phyloP scores from a whole-genome alignment of 352 stramenopile genomes.

The Blastocystis sp. region DNA sequence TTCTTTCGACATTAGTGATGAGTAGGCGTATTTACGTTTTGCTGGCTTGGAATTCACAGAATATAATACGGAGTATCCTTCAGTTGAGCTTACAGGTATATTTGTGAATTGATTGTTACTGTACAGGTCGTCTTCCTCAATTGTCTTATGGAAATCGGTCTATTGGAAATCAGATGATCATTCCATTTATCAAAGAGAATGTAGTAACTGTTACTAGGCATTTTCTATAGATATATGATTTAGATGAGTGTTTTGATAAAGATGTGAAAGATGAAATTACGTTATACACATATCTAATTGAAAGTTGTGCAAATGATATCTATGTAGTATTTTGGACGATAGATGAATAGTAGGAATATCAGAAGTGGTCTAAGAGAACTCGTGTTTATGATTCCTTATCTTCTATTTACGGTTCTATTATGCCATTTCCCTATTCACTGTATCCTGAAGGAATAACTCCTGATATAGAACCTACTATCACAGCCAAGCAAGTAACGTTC shows the following conservation, averaged over 20 bases:
- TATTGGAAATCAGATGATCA: not conserved
- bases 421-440: conserved; percentile 35
- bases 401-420: conserved; percentile 2
- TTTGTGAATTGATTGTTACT: not conserved
- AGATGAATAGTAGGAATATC: not conserved
- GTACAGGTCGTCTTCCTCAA: conserved; percentile 21
- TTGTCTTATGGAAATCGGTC: not conserved
- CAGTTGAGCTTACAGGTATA: conserved; percentile 35
- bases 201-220: not conserved
- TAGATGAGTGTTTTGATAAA: not conserved
- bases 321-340: not conserved
- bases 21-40: conserved; percentile 53
- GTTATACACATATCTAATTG: conserved; percentile 52
- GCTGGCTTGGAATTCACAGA: conserved; percentile 13
- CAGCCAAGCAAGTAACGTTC: not conserved
- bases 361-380: conserved; percentile 31
- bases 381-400: not conserved
- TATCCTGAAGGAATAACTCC: not conserved
- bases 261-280: conserved; percentile 17
- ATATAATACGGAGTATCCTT: conserved; percentile 54
- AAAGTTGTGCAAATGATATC: conserved; percentile 9
- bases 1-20: not conserved
- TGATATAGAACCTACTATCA: not conserved
- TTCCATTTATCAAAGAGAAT: conserved; percentile 9
- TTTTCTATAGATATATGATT: conserved; percentile 12